Base-by-base conservation (phyloP, 2,329 filamentous ascomycete genomes). In the Furcasterigmium furcatum region DNA sequence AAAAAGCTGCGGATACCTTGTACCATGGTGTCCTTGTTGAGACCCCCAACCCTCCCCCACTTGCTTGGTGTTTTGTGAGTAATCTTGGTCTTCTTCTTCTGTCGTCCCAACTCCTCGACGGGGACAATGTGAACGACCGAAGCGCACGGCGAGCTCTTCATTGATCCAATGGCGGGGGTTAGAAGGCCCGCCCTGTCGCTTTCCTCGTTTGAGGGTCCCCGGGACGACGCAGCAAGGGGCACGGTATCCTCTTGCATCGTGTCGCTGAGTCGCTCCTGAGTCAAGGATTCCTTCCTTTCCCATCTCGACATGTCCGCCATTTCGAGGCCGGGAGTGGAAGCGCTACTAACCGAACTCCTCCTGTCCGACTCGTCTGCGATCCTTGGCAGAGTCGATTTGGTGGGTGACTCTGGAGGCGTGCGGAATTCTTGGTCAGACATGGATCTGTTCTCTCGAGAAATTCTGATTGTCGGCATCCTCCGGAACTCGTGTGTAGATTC, bases 1-100 rank as follows among this genome's bases (percentile, higher is more conserved):
- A 76, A 76, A 44, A 74, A 61, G 45, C 62, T 72, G 34, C 71
- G 68, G 44, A 73, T 61, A 9, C 70, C 65, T 46, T 68, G 64
- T 16, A 66, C 61, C 52, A 68, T 58, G 21, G 64, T 55, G 12
- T 66, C 65, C 36, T 61, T 62, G 51, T 68, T 70, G 44, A 65
- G 56, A 25, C 56, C 55, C 8, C 65, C 58, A 8, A 64, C 60
- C 47, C 59, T 66, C 20, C 60, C 54, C 69, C 68, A 70, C 44
- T 64, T 61, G 35, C 59, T 62, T 20, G 60, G 52, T 5, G 65
- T 56, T 48, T 61, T 64, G 10, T 51, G 47, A 3, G 48, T 41
- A 10, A 50, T 22, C 13, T 25, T 50, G 5, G 45, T 43, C 9
- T 44, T 27, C 32, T 52, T 52, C 29, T 41, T 25, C 18, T 27